Evolutionary conservation across 2,329 filamentous ascomycete genomes (phyloP).

Genomic region (Capronia americana): DNA sequence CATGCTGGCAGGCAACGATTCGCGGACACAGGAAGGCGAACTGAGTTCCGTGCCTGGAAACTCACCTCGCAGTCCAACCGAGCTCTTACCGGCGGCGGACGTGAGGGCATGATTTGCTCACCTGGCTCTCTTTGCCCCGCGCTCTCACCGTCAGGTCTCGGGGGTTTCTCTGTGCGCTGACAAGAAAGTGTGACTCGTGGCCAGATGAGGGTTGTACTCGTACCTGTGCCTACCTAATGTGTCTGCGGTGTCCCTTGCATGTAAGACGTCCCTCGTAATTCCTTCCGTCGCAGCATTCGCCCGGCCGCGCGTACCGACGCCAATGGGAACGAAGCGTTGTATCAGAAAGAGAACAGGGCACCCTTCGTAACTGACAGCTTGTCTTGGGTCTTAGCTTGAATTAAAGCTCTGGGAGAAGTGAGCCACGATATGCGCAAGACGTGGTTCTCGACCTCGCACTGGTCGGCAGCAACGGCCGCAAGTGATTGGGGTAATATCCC

Average conservation of each 20-base stretch:
- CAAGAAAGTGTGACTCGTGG: conserved; percentile 20
- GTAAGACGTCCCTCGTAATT: conserved; percentile 24
- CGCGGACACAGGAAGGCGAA: conserved; percentile 3
- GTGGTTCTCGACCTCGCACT: conserved; percentile 21
- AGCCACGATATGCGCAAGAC: conserved; percentile 2
- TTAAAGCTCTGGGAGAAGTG: conserved; percentile 10
- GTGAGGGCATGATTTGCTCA: conserved; percentile 10
- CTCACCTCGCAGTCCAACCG: conserved; percentile 20
- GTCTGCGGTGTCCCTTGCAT: conserved; percentile 35
- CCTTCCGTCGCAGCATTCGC: conserved; percentile 16
- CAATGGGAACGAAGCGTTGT: conserved; percentile 10
- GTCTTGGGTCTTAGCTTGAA: conserved; percentile 6
- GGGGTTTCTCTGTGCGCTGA: conserved; percentile 23
- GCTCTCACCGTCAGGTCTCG: conserved; percentile 13
- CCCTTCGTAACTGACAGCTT: not conserved
- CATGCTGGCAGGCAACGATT: conserved; percentile 14
- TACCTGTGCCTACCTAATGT: conserved; percentile 13
- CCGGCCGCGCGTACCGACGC: conserved; percentile 20
- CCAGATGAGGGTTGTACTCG: conserved; percentile 14
- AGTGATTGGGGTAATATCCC: conserved; percentile 27
- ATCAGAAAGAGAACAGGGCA: conserved; percentile 7
- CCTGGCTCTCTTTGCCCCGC: conserved; percentile 15
- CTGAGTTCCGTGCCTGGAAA: conserved; percentile 7
- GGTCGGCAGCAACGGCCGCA: conserved; percentile 18
- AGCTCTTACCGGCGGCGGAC: not conserved